phyloP scores from a whole-genome alignment of 2,329 filamentous ascomycete genomes.

The Curvularia sp. region DNA sequence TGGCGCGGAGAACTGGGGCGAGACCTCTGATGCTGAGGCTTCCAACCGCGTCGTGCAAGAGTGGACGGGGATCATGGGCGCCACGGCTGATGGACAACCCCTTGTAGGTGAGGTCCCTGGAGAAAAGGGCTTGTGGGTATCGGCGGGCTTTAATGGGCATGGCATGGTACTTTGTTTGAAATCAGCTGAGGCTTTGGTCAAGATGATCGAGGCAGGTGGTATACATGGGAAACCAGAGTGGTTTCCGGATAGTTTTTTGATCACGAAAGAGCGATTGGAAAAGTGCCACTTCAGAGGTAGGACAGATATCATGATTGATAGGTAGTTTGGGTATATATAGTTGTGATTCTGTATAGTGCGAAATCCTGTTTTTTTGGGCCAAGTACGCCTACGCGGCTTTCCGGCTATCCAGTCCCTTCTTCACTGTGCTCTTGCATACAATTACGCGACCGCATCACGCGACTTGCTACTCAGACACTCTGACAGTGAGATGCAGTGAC shows the following conservation, averaged over 20 bases:
- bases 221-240: constrained; percentile 51
- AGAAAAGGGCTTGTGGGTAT: constrained; percentile 59
- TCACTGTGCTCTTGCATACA: neutral
- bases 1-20: constrained; percentile 53
- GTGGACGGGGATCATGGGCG: constrained; percentile 62
- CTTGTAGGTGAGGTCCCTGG: constrained; percentile 56
- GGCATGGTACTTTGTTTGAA: constrained; percentile 69
- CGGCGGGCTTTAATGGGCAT: constrained; percentile 69
- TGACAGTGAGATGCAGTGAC: neutral
- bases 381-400: neutral
- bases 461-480: neutral
- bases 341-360: too few species aligned
- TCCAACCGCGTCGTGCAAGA: constrained; percentile 46
- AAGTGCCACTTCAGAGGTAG: neutral
- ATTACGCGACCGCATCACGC: neutral
- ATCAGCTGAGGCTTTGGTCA: constrained; percentile 63
- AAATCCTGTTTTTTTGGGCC: neutral
- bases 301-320: neutral
- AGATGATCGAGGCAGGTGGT: constrained; percentile 57
- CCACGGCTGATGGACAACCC: constrained; percentile 59
- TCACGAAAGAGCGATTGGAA: constrained; percentile 53
- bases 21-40: constrained; percentile 24
- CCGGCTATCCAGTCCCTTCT: neutral
- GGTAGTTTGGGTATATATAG: neutral
- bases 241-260: constrained; percentile 62